Percentiles rank a stretch among this genome's conserved stretches.
These are phyloP conservation scores for Fusarium sp. DNA, from an alignment of 2,329 filamentous ascomycete genomes.

Conservation along the genomic window DNA sequence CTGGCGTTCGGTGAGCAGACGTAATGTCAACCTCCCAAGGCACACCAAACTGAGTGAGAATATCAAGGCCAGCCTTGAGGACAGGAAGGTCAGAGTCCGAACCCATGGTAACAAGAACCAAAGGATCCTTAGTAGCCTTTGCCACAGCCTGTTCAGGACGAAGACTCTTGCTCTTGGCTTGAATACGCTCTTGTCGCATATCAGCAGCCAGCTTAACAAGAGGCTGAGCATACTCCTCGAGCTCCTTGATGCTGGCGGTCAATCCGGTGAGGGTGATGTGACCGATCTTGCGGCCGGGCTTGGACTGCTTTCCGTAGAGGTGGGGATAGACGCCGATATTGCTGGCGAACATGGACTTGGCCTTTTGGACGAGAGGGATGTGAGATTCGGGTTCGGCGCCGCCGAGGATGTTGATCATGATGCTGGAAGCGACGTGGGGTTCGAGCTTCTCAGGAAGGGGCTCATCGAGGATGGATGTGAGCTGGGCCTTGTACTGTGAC, in stretches of 20 bases:
- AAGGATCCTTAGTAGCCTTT: constrained; percentile 52
- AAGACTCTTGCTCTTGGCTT: constrained; percentile 53
- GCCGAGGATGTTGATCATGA: constrained; percentile 86
- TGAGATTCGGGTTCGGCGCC: constrained; percentile 75
- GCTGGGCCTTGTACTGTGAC: constrained; percentile 92
- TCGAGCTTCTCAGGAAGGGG: constrained; percentile 67
- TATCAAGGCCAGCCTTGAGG: constrained; percentile 72
- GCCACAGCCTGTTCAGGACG: constrained; percentile 48
- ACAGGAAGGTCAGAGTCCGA: constrained; percentile 81
- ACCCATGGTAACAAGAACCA: constrained; percentile 86
- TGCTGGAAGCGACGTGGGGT: constrained; percentile 70
- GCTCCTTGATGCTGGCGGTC: constrained; percentile 68
- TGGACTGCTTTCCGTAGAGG: constrained; percentile 90
- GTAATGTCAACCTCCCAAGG: constrained; percentile 81
- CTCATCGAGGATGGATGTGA: constrained; percentile 81
- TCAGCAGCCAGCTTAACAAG: constrained; percentile 74
- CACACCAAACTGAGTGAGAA: constrained; percentile 77
- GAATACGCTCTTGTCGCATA: constrained; percentile 67
- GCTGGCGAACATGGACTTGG: constrained; percentile 57
- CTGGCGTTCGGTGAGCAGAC: constrained; percentile 81
- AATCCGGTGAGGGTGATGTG: constrained; percentile 88
- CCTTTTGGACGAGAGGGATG: constrained; percentile 59
- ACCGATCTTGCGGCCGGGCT: constrained; percentile 92
- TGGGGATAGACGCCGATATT: constrained; percentile 73
- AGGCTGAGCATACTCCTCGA: constrained; percentile 68